phyloP scores from a whole-genome alignment of 2,329 filamentous ascomycete genomes.

The Pseudopithomyces chartarum region DNA sequence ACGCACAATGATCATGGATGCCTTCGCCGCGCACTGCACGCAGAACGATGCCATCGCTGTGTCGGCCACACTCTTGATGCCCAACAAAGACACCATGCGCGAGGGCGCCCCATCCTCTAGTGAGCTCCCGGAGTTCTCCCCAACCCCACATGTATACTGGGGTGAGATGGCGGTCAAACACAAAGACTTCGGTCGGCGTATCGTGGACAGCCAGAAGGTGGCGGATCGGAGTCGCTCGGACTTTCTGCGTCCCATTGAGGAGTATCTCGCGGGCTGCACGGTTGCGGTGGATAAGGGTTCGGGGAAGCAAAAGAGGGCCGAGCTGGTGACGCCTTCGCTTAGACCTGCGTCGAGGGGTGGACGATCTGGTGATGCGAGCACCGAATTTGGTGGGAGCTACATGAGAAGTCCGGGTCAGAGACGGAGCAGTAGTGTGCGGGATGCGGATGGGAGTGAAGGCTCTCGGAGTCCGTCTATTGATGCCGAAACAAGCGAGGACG shows the following conservation, averaged over 20 bases:
- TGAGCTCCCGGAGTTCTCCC: background rate
- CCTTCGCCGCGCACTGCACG: slow-evolving; percentile 19
- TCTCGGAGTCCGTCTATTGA: background rate
- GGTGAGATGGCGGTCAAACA: slow-evolving; percentile 1
- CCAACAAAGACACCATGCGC: background rate
- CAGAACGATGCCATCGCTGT: slow-evolving; percentile 10
- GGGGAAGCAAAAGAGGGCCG: background rate
- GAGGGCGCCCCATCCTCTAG: background rate
- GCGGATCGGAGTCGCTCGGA: background rate
- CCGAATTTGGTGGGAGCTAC: background rate
- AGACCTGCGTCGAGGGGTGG: background rate
- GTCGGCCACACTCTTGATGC: background rate
- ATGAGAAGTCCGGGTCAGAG: background rate
- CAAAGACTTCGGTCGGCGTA: slow-evolving; percentile 5
- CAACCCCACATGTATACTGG: background rate
- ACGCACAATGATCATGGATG: slow-evolving; percentile 22
- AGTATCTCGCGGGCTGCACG: slow-evolving; percentile 8
- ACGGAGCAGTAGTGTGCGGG: background rate
- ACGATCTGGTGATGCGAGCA: background rate
- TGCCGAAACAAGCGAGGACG: background rate
- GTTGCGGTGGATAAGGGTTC: background rate
- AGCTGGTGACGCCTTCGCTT: background rate
- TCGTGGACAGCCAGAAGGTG: background rate
- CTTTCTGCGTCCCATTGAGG: slow-evolving; percentile 1
- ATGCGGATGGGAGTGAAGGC: background rate